Evolutionary conservation across 2,329 filamentous ascomycete genomes (phyloP), one percentile per base, ranked within the genome.

Genomic region (Pseudogymnoascus pannorum): DNA sequence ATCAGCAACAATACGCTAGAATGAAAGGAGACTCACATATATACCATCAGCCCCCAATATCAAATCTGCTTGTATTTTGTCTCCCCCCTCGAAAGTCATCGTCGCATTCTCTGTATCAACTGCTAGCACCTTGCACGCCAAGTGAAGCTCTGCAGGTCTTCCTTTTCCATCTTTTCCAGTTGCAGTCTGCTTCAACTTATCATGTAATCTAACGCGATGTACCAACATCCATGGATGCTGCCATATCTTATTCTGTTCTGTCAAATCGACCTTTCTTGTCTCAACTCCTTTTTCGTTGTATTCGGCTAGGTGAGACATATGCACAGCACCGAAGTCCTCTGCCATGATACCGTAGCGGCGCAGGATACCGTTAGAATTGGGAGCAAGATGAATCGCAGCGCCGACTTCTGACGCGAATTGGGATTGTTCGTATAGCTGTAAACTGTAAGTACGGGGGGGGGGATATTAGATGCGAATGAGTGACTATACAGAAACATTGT

Each of bases 321-420:
- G 42, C 66, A 68, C 63, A 12, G 77, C 75, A 1, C 77, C 77
- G 42, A 73, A 73, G 0, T 70, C 68, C 60, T 76, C 73, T 0
- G 75, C 72, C 57, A 72, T 69, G 1, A 81, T 65, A 0, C 78
- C 78, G 57, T 80, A 70, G 31, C 76, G 71, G 9, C 72, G 70
- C 3, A 88, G 72, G 2, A 87, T 71, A 0, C 82, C 81, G 69
- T 86, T 85, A 2, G 78, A 74, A 66, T 88, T 88, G 0, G 86
- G 83, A 0, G 81, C 79, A 4, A 87, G 69, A 66, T 87, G 83
- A n/a, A 87, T 78, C 0, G 84, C 84, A 2, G 85, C 84, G 0
- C 84, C 85, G 1, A 77, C 72, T 69, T 87, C 84, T 58, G 75
- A 79, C 14, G 79, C 78, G 33, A 86, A 79, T 1, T 74, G 73